Evolutionary conservation across 768 basidiomycete genomes (phyloP).

Genomic region (Paxillus ammoniavirescens): DNA sequence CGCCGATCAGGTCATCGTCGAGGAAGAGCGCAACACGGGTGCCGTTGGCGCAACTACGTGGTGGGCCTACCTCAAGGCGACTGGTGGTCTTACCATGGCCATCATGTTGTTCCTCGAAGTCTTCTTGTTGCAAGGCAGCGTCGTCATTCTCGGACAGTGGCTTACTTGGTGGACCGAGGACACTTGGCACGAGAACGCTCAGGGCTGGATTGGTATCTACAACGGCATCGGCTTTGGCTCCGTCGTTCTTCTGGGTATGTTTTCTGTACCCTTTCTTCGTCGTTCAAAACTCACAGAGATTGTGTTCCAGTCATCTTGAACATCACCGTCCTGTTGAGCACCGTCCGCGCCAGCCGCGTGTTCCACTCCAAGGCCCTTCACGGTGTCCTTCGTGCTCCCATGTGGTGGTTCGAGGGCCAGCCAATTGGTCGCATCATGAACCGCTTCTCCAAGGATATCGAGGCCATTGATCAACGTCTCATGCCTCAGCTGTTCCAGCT

Average conservation of each 20-base stretch:
- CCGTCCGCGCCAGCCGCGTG: slow-evolving; percentile 24
- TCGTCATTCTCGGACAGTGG: slow-evolving; percentile 27
- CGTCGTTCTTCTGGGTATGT: slow-evolving; percentile 19
- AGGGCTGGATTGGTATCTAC: slow-evolving; percentile 29
- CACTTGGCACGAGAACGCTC: slow-evolving; percentile 21
- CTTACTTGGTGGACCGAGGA: slow-evolving; percentile 31
- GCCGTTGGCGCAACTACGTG: slow-evolving; percentile 24
- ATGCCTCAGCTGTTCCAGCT: slow-evolving; percentile 30
- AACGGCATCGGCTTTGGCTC: slow-evolving; percentile 24
- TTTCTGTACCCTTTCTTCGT: not conserved
- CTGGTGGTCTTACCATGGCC: slow-evolving; percentile 21
- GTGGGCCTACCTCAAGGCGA: slow-evolving; percentile 33
- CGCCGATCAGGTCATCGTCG: slow-evolving; percentile 17
- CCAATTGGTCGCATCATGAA: slow-evolving; percentile 47
- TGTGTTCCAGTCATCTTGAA: slow-evolving; percentile 23
- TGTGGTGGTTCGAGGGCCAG: slow-evolving; percentile 32
- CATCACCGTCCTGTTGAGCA: slow-evolving; percentile 23
- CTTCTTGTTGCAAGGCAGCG: slow-evolving; percentile 22
- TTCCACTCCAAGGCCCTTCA: slow-evolving; percentile 23
- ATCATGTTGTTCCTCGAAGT: slow-evolving; percentile 19
- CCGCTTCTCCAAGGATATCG: slow-evolving; percentile 44
- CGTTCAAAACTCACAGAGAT: not conserved
- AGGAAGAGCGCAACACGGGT: slow-evolving; percentile 25
- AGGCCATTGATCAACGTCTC: slow-evolving; percentile 38
- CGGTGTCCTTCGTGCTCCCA: slow-evolving; percentile 24